A percentile compares a stretch with the other conserved stretches of the same genome.
Conservation (phyloP, 805 yeast genomes). For the Tetrapisispora fleetii region DNA sequence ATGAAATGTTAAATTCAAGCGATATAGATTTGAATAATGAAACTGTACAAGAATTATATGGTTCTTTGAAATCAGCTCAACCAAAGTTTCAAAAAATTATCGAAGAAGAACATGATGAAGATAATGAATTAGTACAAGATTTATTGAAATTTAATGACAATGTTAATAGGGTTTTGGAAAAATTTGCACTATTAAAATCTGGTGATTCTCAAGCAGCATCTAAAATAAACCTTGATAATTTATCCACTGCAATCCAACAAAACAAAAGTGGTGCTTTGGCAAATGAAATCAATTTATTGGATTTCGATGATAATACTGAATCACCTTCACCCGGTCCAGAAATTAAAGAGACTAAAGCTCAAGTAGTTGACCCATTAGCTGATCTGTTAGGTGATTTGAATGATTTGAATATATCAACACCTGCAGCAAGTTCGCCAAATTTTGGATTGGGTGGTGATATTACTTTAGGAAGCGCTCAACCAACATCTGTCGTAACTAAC, state of each 20-base stretch:
- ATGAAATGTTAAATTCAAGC: conserved; percentile 68
- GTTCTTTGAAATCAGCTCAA: conserved; percentile 70
- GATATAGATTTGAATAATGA: conserved; percentile 38
- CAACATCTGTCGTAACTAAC: conserved; percentile 6
- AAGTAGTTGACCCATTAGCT: conserved; percentile 2
- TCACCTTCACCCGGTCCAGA: conserved; percentile 14
- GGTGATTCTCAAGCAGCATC: conserved; percentile 49
- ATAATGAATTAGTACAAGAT: conserved; percentile 55
- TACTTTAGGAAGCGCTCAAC: conserved; percentile 27
- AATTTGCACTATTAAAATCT: conserved; percentile 52
- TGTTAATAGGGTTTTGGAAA: conserved; percentile 57
- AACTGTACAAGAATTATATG: conserved; percentile 67
- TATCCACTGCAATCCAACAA: conserved; percentile 17
- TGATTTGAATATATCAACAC: conserved; percentile 48
- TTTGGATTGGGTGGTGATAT: conserved; percentile 26
- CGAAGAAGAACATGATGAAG: conserved; percentile 59
- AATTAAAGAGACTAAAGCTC: conserved; percentile 1
- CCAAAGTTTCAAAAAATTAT: conserved; percentile 81
- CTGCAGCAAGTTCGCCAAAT: conserved; percentile 17
- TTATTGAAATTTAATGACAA: conserved; percentile 64
- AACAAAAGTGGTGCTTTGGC: conserved; percentile 28
- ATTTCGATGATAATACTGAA: conserved; percentile 44
- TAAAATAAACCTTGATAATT: conserved; percentile 34
- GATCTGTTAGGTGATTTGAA: conserved; percentile 57
- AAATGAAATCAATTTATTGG: conserved; percentile 51